A percentile compares a stretch with the other conserved stretches of the same genome.
Evolutionary conservation across 1,284 basidiomycete species (phyloP).

Genomic region (Ceratobasidium sp.): DNA sequence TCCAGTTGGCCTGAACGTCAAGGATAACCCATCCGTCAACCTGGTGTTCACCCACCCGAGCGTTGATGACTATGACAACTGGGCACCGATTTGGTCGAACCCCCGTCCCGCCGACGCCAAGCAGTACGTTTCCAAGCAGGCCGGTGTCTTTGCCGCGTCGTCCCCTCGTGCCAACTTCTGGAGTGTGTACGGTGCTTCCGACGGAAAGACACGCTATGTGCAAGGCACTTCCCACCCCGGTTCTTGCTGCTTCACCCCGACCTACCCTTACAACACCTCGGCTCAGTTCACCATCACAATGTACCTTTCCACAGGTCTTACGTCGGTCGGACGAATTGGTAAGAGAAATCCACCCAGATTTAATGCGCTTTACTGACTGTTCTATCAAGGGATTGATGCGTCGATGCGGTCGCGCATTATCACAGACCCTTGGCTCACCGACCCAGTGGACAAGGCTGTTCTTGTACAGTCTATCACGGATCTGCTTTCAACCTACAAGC

Average conservation of each 20-base stretch:
- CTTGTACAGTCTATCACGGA: constrained; percentile 66
- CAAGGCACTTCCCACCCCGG: constrained; percentile 75
- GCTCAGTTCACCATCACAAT: constrained; percentile 71
- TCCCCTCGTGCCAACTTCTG: constrained; percentile 75
- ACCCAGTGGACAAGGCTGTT: constrained; percentile 67
- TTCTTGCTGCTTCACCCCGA: constrained; percentile 66
- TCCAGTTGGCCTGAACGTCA: constrained; percentile 67
- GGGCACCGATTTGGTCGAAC: constrained; percentile 66
- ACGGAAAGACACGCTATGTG: constrained; percentile 64
- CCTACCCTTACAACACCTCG: constrained; percentile 64
- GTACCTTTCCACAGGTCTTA: constrained; percentile 67
- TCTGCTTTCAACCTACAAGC: constrained; percentile 44
- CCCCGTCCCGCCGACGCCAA: constrained; percentile 68
- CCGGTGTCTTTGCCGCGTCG: constrained; percentile 69
- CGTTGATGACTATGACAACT: constrained; percentile 74
- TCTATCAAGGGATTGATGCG: constrained; percentile 57
- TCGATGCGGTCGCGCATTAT: constrained; percentile 64
- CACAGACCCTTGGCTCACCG: constrained; percentile 69
- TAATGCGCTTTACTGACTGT: background rate
- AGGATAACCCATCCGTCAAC: constrained; percentile 71
- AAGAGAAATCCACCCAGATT: background rate
- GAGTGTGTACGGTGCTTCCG: constrained; percentile 64
- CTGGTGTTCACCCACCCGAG: constrained; percentile 73
- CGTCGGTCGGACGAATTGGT: constrained; percentile 72
- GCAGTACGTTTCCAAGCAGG: constrained; percentile 65